Base-by-base conservation (phyloP, 345 rosid genomes). In the Syzygium grande region DNA sequence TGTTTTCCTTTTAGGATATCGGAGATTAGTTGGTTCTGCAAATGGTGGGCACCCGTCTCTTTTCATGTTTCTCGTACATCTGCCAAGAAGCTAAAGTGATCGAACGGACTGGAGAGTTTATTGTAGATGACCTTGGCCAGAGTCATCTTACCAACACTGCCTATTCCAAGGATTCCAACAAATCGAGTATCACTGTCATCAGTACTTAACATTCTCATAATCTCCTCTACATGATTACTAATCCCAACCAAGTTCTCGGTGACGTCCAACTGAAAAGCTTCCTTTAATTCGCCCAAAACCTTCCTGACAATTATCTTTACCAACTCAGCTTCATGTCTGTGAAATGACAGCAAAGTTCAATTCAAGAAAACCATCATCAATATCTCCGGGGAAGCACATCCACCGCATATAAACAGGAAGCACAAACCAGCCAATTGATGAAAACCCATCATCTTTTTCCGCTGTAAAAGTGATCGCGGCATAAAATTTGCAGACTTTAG, bases 71-170 rank as follows among this genome's bases (percentile, higher is more conserved):
- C 86, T 14, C 80, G 53, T 3, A 84, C 29, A 46, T 83, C 46
- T 23, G 78, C 68, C n/a, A 84, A 65, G 85, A 87, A 87, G 54
- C 78, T 41, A 73, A 51, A 29, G 25, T 34, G 52, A 15, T 87
- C 34, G 4, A 84, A 80, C 5, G 51, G 77, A 41, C 43, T 9
- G 10, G 56, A 87, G 25, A 87, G 23, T 23, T 46, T 11, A 68
- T 87, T 54, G 46, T 80, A 87, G 51, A 87, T 49, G 53, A 46
- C 29, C 85, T 51, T 87, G 11, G 88, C 88, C 49, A 87, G 80
- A 56, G 88, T 58, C 11, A 61, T 87, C 86, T 84, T 87, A 11
- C 88, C 86, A 43, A 58, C 52, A 51, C 86, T 52, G 7, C 88
- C 86, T 21, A 55, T n/a, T 6, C 88, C 86, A 5, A 49, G 29